Base-by-base conservation (phyloP, 805 yeast genomes). In the Metschnikowia noctiluminum region DNA sequence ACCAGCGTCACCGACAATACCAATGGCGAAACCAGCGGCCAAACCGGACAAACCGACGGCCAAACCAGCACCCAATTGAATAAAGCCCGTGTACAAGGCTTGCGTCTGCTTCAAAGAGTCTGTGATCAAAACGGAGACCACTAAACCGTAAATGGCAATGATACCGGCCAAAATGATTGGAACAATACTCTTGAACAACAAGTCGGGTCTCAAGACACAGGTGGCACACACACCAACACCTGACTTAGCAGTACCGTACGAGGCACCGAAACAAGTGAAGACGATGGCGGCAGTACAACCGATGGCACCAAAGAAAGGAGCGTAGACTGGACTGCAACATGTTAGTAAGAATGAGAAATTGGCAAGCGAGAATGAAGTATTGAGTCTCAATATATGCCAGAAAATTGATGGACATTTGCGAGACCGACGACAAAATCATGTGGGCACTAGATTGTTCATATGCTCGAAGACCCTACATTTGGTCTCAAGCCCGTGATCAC, bases 121-220 rank as follows among this genome's bases (percentile, higher is more conserved):
- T 48, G 97, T 86, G 56, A 92, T 92, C 68, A 92, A 81, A 56
- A 92, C 99, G 27, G 97, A 87, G 52, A 92, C 97, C 56, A 92
- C 98, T 66, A 92, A 78, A 51, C 99, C 99, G 71, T 92, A 92
- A 76, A 92, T 91, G 76, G 98, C 97, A 76, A 92, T 90, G 68
- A 92, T 92, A 92, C 99, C 99, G 57, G 98, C 97, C 97, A 92
- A 92, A 76, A 92, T 84, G 62, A 94, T 97, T 57, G 99, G 99
- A 54, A 92, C 96, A 63, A 91, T 85, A 76, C 88, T 88, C 77
- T 84, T 89, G 62, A 92, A 91, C 67, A 91, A 76, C 69, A 91
- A 80, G 70, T 92, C 99, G 60, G 99, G 99, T 85, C 97, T 89
- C 69, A 92, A 78, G 53, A 91, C 97, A 74, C 96, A 87, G 58